A percentile compares a stretch with the other conserved stretches of the same genome.
Evolutionary conservation across 345 rosid species (phyloP).

Genomic region (Triadica sebifera): DNA sequence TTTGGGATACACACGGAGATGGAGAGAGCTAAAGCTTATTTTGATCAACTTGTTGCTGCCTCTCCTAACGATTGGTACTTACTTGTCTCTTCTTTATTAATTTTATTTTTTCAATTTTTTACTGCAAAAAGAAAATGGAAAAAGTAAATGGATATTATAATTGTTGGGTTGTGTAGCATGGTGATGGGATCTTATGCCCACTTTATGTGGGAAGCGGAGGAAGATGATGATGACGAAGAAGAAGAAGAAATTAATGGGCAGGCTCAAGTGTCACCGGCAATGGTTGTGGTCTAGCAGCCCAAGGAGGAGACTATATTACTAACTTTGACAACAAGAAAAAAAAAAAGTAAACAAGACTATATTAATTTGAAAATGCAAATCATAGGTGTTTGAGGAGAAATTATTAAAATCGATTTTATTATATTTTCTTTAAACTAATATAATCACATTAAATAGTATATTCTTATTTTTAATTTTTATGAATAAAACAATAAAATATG

Average conservation of each 20-base stretch:
- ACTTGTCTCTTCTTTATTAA: background rate
- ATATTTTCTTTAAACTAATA: no score
- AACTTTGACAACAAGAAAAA: constrained; percentile 1
- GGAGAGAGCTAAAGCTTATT: constrained; percentile 64
- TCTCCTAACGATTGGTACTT: constrained; percentile 84
- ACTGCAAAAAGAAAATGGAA: background rate
- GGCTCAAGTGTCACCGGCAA: constrained; percentile 17
- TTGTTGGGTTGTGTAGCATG: constrained; percentile 40
- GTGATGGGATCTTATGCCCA: constrained; percentile 79
- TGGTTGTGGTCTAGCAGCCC: constrained; percentile 34
- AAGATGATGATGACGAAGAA: no score
- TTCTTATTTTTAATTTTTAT: no score
- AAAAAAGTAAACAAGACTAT: no score
- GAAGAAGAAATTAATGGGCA: constrained; percentile 21
- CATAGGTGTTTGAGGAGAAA: background rate
- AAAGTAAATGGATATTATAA: background rate
- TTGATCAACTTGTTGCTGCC: constrained; percentile 62
- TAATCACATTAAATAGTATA: no score
- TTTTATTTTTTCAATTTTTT: background rate
- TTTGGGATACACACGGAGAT: constrained; percentile 68
- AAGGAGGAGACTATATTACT: background rate
- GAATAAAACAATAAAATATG: no score
- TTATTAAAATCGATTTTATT: no score
- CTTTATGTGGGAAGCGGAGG: constrained; percentile 91
- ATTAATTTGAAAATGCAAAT: no score